phyloP scores from a whole-genome alignment of 257 asterid genomes.

The Solanum appendiculatum region DNA sequence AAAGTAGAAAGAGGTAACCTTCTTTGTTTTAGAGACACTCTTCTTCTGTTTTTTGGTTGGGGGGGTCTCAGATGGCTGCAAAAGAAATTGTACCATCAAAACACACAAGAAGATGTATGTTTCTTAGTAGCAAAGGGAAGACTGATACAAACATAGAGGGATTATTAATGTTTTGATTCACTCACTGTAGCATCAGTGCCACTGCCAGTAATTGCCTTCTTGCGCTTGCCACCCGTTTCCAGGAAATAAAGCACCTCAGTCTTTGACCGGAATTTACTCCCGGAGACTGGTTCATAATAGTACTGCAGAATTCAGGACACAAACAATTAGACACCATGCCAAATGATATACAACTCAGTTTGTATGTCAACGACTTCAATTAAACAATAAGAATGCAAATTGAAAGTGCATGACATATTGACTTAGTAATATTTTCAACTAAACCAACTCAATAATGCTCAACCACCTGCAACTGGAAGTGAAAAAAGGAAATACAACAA shows the following conservation, averaged over 20 bases:
- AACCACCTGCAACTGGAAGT: not conserved
- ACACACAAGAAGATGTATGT: not conserved
- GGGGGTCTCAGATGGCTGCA: conserved; percentile 14
- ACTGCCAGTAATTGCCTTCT: conserved; percentile 1
- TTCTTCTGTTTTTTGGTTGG: conserved; percentile 3
- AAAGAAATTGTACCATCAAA: not conserved
- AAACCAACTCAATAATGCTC: not conserved
- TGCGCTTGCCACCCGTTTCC: conserved; percentile 22
- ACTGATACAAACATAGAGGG: not conserved
- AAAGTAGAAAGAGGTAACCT: conserved; percentile 9
- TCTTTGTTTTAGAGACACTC: conserved; percentile 3
- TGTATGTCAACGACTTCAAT: not conserved
- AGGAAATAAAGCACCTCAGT: conserved; percentile 25
- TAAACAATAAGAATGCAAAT: not conserved
- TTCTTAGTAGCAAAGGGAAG: not conserved
- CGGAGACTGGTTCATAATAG: conserved; percentile 13
- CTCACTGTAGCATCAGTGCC: conserved; percentile 2
- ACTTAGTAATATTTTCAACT: not conserved
- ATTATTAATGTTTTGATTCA: not conserved
- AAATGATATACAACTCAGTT: not conserved
- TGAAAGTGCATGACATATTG: not conserved
- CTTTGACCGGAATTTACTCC: conserved; percentile 23
- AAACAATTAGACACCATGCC: not conserved
- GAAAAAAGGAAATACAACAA: not conserved
- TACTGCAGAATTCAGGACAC: conserved; percentile 15